Base-by-base conservation (phyloP, 2,329 filamentous ascomycete genomes). In the Xylaria sp. region DNA sequence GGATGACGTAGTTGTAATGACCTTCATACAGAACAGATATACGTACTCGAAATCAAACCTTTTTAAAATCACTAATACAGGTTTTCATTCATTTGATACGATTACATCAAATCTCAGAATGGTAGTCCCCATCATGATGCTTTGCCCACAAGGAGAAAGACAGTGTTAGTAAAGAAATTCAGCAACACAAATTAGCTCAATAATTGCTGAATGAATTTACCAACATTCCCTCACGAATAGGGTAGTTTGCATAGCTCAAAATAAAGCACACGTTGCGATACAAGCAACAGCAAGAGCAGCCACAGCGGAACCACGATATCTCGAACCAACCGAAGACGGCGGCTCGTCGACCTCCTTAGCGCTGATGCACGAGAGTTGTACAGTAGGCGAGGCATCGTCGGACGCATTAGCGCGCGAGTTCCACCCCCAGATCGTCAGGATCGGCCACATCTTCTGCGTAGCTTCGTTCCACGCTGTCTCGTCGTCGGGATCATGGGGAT, bases 351-450 rank as follows among this genome's bases (percentile, higher is more conserved):
- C 59, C 13, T 66, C 63, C 35, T 50, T 65, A 2, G 75, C 74
- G 9, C 72, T 63, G 53, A 76, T 69, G 32, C 75, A 76, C 21
- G 74, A 72, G 6, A 75, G 65, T 44, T 71, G 74, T n/a, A 72
- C 70, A 2, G 63, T 72, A 16, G 75, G 75, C 47, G 53, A 32
- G 16, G 69, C 48, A 51, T 64, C 66, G 1, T 66, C 61, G 10
- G 72, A 65, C 4, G 71, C 73, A 10, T 73, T 70, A 12, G 75
- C 75, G 29, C 74, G 73, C 3, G 23, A 58, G 55, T 76, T 77
- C 74, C 74, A 77, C 6, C 76, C 75, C 76, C 76, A 77, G 32
- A 76, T 70, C 18, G 71, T 71, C 40, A 77, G 47, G 23, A 76
- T 69, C 18, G 76, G 75, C 74, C 74, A 77, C 8, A 54, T 65